Base-by-base conservation (phyloP, 108 stramenopile species). In the Pseudonitzschia delicatissima region DNA sequence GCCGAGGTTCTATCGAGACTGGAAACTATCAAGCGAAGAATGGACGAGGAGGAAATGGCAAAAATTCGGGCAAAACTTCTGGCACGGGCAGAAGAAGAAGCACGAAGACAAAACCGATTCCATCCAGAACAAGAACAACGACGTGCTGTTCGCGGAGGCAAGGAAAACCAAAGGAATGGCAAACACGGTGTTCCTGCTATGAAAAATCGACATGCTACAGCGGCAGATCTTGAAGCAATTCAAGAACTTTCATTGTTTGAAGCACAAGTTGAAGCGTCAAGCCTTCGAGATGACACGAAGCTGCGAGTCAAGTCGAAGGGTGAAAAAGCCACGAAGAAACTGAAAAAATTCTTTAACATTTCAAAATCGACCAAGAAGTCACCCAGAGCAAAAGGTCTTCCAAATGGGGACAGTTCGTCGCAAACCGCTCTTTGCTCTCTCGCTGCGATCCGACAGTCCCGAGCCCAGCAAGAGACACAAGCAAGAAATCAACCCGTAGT, bases 11-110 rank as follows among this genome's bases (percentile, higher is more conserved):
- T 77, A 4, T 42, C 47, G 32, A 67, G 40, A 15, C 27, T 77
- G 42, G 77, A 77, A 40, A 67, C 63, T 49, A 57, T 77, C 52
- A 61, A 39, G 28, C 59, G 62, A 25, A 64, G 70, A 50, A 77
- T 77, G 77, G 77, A 77, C 45, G 70, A 70, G 36, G 67, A 75
- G 57, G 74, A 77, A 61, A 17, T 60, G 3, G 32, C 64, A 12
- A 50, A 62, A 40, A 39, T 64, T 25, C 21, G 45, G 33, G 2
- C 44, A 35, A 28, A 53, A n/a, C 36, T 37, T 28, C 11, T 13
- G 57, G 65, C 32, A 35, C n/a, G 57, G 21, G 60, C 37, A 21
- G 50, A 62, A 27, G 53, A 57, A 23, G 47, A 45, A 45, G 49
- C 20, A 5, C n/a, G 25, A 13, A 13, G 7, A 11, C 51, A 23